Percentiles rank a stretch among this genome's conserved stretches.
These are phyloP conservation scores for Fibroporia radiculosa DNA, from an alignment of 768 basidiomycete genomes.

Conservation along the genomic window DNA sequence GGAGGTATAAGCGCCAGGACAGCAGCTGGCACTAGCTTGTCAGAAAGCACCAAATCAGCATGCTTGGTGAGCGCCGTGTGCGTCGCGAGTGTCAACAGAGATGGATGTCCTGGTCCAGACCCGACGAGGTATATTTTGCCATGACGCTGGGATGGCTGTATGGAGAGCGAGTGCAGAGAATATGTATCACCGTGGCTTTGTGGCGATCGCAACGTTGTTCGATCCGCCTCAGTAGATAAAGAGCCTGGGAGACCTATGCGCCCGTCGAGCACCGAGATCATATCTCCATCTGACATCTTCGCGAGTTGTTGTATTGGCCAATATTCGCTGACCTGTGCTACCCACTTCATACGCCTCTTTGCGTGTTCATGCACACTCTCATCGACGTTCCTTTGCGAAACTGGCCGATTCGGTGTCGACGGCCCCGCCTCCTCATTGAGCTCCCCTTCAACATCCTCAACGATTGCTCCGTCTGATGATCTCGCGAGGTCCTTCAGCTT, in stretches of 20 bases:
- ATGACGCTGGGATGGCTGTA: conserved; percentile 18
- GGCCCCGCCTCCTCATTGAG: conserved; percentile 45
- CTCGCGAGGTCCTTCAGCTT: conserved; percentile 53
- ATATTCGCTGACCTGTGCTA: conserved; percentile 94
- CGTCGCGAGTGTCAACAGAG: conserved; percentile 83
- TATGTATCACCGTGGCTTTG: conserved; percentile 1
- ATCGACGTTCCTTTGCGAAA: conserved; percentile 39
- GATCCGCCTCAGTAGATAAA: no score
- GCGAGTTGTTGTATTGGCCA: conserved; percentile 82
- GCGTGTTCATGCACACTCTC: conserved; percentile 35
- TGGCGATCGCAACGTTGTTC: conserved; percentile 7
- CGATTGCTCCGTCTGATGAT: conserved; percentile 12
- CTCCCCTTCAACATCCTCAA: conserved; percentile 32
- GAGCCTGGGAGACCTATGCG: conserved; percentile 11
- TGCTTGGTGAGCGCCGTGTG: conserved; percentile 70
- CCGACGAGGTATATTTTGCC: conserved; percentile 89
- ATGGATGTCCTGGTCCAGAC: conserved; percentile 93
- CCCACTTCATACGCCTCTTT: conserved; percentile 79
- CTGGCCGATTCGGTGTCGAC: conserved; percentile 63
- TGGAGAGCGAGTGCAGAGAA: conserved; percentile 18
- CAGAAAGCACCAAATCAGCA: conserved; percentile 86
- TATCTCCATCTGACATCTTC: conserved; percentile 55
- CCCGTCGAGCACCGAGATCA: conserved; percentile 53
- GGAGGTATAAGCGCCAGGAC: conserved; percentile 81
- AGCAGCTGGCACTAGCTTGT: conserved; percentile 90